Percentiles rank a stretch among this genome's conserved stretches.
These are phyloP conservation scores for Vicia faba DNA, from an alignment of 306 rosid genomes.

Conservation along the genomic window DNA sequence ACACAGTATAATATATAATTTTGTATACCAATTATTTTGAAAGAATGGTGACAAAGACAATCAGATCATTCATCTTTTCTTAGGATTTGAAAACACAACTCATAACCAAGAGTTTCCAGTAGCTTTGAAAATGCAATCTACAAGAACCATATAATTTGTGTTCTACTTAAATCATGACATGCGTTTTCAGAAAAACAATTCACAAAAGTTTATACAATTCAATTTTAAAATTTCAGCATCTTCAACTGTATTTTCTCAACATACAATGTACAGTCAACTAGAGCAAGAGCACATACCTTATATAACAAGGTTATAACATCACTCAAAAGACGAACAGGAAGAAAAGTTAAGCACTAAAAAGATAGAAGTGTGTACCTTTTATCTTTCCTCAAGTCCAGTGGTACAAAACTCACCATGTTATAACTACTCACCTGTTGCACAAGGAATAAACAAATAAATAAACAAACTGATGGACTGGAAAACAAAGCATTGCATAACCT, in stretches of 20 bases:
- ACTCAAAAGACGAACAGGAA: slow-evolving; percentile 7
- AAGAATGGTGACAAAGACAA: neutral
- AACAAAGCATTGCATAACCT: slow-evolving; percentile 16
- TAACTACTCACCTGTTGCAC: slow-evolving; percentile 59
- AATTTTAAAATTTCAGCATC: too few relatives aligned
- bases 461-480: neutral
- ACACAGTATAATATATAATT: neutral
- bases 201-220: neutral
- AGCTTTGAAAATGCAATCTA: neutral
- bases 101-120: neutral
- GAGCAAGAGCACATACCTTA: slow-evolving; percentile 13
- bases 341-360: slow-evolving; percentile 4
- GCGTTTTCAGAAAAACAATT: neutral
- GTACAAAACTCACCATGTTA: slow-evolving; percentile 79
- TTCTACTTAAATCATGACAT: neutral
- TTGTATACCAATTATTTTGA: slow-evolving; percentile 1
- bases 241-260: too few relatives aligned
- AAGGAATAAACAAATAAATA: slow-evolving; percentile 26
- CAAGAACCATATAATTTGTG: neutral
- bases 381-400: slow-evolving; percentile 86
- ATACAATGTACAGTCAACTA: neutral
- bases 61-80: neutral
- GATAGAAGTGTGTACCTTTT: slow-evolving; percentile 56
- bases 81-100: neutral
- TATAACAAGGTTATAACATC: neutral